Evolutionary conservation across 768 basidiomycete species (phyloP).

Genomic region (Kwoniella shandongensis): DNA sequence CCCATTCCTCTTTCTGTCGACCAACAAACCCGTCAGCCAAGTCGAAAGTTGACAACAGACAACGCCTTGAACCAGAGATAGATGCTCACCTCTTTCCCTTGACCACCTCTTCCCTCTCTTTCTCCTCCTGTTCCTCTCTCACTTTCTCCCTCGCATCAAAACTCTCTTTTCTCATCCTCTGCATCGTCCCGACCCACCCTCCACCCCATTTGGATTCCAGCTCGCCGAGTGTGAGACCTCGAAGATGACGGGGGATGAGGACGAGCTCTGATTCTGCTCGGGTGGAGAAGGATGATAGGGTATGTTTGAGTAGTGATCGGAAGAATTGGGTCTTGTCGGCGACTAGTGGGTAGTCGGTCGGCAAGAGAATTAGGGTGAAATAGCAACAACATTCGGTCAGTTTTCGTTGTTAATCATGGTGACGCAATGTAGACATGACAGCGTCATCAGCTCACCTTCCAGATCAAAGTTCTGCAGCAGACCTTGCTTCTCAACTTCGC

Average conservation of each 20-base stretch:
- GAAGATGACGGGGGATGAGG: slow-evolving; percentile 47
- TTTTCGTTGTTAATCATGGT: neutral
- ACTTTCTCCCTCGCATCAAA: slow-evolving; percentile 39
- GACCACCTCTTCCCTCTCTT: slow-evolving; percentile 29
- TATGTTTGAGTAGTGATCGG: slow-evolving; percentile 31
- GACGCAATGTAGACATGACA: neutral
- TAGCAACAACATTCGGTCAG: no score
- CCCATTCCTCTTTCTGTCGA: slow-evolving; percentile 18
- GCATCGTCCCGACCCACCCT: slow-evolving; percentile 41
- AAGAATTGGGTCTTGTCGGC: slow-evolving; percentile 45
- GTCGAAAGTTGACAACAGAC: neutral
- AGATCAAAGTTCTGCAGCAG: slow-evolving; percentile 53
- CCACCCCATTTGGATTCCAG: slow-evolving; percentile 49
- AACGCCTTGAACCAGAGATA: no score
- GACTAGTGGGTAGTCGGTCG: no score
- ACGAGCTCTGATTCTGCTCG: slow-evolving; percentile 52
- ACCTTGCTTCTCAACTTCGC: slow-evolving; percentile 40
- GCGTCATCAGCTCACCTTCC: slow-evolving; percentile 39
- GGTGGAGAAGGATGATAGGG: slow-evolving; percentile 44
- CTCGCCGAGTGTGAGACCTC: slow-evolving; percentile 45
- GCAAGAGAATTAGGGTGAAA: no score
- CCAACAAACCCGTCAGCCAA: neutral
- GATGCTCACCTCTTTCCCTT: slow-evolving; percentile 46
- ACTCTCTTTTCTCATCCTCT: slow-evolving; percentile 33
- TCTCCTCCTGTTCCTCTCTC: slow-evolving; percentile 26